Evolutionary conservation across 176 grass and related monocot species (phyloP), one percentile per base, ranked within the genome.

Genomic region (Oryza punctata): DNA sequence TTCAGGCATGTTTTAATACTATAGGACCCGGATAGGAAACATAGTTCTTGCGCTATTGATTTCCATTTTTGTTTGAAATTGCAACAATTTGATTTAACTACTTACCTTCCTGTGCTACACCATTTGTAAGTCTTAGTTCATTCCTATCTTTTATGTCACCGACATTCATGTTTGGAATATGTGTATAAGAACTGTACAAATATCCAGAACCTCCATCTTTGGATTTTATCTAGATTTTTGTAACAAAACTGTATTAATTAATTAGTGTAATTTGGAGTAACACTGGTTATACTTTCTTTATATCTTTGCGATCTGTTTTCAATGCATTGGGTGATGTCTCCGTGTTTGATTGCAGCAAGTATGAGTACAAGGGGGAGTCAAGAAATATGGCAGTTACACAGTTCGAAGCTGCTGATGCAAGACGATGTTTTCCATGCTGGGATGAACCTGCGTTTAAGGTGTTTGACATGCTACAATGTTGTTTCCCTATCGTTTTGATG

Each of bases 401-500:
- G 86, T 97, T 94, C 78, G 82, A 97, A 85, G 63, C 94, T 35
- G 94, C 88, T 50, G 94, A 97, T 89, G 91, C 91, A 12, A 87
- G 94, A 38, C 80, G 94, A 6, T 97, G 94, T 77, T 97, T 97
- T 84, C 94, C 94, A 68, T 92, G 90, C 63, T 97, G 94, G 94
- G 94, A 97, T 84, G 94, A 97, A 68, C 94, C 94, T 68, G 82
- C 90, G 38, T 94, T 85, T 85, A 97, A 97, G 92, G 81, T 81
- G 38, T 66, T 72, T 57, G 69, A 70, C 37, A 14, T 61, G 23
- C 47, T 25, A 33, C 33, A 10, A 52, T 70, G 43, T 78, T 73
- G 7, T 65, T 82, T 83, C 37, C 29, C 45, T 44, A 23, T 65
- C n/a, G 0, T 71, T 82, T 83, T 60, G 1, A 60, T 84, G 24